Percentiles rank a stretch among this genome's conserved stretches.
phyloP scores from a whole-genome alignment of 2,329 filamentous ascomycete species.

The Clonostachys rhizophaga region DNA sequence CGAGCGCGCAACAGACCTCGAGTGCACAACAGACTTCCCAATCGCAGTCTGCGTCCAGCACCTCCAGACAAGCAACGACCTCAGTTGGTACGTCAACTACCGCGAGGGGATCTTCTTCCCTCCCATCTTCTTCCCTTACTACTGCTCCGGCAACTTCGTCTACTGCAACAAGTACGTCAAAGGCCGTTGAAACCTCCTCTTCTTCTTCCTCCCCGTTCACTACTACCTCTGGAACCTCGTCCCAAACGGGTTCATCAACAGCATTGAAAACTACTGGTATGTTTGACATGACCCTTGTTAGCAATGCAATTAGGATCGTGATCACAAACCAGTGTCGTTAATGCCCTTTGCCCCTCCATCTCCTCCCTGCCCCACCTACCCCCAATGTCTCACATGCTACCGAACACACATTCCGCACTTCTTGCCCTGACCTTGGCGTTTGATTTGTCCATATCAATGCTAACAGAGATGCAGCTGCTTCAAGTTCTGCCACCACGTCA shows the following conservation, averaged over 20 bases:
- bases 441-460: too few species aligned
- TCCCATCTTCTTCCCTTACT: neutral
- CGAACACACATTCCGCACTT: constrained; percentile 3
- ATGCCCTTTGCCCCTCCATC: neutral
- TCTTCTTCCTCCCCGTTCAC: neutral
- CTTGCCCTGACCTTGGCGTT: too few species aligned
- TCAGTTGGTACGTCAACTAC: constrained; percentile 1
- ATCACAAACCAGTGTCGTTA: neutral
- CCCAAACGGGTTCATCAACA: neutral
- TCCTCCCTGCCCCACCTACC: constrained; percentile 1
- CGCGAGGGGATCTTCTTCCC: neutral
- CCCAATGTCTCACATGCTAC: neutral
- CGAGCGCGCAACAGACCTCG: too few species aligned
- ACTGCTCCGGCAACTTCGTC: neutral
- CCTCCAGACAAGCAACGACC: neutral
- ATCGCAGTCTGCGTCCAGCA: too few species aligned
- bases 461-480: too few species aligned
- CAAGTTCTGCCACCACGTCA: constrained; percentile 3
- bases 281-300: too few species aligned
- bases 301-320: neutral
- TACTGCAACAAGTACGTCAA: neutral
- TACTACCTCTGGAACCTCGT: neutral
- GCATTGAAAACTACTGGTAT: neutral
- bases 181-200: neutral
- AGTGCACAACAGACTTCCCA: too few species aligned